Evolutionary conservation across 345 rosid species (phyloP), one percentile per base, ranked within the genome.

Genomic region (Chamaenerion angustifolium): DNA sequence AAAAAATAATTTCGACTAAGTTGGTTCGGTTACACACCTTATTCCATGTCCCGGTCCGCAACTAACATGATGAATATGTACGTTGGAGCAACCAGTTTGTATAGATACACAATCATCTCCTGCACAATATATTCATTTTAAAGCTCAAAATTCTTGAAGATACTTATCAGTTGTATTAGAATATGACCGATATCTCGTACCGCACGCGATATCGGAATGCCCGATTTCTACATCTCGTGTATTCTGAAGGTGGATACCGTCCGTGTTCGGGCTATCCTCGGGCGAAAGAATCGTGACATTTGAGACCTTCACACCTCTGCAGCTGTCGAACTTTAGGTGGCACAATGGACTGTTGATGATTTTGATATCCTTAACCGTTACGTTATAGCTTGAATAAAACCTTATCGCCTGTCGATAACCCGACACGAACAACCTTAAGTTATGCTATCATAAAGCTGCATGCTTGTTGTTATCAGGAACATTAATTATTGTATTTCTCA

Each of bases 31-130:
- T 0, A 11, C 41, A 56, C 64, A 85, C 95, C 97, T 88, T 35
- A 85, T 80, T 0, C 97, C 97, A 64, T 85, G 97, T n/a, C 95
- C 95, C 40, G 97, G 95, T 56, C 97, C 89, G 43, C 95, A 85
- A 60, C 61, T 75, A 37, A 78, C 74, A 37, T 82, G 85, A 63
- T 82, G 95, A 37, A 89, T 58, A 58, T 85, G 82, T 31, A 85
- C 62, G 50, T 82, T 76, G 18, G 88, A 75, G 76, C 88, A 82
- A 49, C 95, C 97, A 5, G 85, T 85, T 66, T 77, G 95, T 48
- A 82, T 83, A 63, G 97, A 89, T 46, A 89, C 64, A 72, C 95
- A 85, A 68, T 82, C 97, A 77, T 89, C 97, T 55, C 90, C 97
- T 85, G 68, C 57, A 55, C 23, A 7, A 48, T 0, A 62, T 5